These are phyloP conservation scores for Talaromyces liani DNA, from an alignment of 495 filamentous ascomycete species.

Conservation along the genomic window DNA sequence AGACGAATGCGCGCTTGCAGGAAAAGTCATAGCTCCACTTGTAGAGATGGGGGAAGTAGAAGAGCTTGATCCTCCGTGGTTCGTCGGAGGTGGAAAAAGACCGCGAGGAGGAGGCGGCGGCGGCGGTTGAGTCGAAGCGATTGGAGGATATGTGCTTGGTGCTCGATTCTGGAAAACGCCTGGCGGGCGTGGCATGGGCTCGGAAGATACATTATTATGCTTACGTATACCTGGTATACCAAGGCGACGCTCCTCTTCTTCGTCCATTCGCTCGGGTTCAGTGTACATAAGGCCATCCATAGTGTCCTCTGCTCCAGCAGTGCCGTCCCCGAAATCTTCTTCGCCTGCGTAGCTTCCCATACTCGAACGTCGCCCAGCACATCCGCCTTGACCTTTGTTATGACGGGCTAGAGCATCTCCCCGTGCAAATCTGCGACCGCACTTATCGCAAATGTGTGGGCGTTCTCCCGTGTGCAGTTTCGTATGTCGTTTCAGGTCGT, in stretches of 20 bases:
- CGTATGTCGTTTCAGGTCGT: constrained; percentile 92
- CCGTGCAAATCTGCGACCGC: constrained; percentile 87
- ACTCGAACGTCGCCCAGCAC: constrained; percentile 81
- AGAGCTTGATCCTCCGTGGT: constrained; percentile 38
- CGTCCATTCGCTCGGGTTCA: constrained; percentile 56
- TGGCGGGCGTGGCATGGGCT: constrained; percentile 35
- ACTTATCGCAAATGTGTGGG: constrained; percentile 89
- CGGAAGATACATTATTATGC: constrained; percentile 43
- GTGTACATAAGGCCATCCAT: constrained; percentile 74
- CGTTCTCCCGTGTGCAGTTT: constrained; percentile 97
- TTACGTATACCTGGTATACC: constrained; percentile 69
- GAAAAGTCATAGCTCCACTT: constrained; percentile 38
- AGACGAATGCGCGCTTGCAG: constrained; percentile 31
- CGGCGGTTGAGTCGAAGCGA: constrained; percentile 38
- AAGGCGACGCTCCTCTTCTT: constrained; percentile 50
- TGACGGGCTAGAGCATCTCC: constrained; percentile 93
- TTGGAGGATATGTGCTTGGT: constrained; percentile 73
- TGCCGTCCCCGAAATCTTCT: constrained; percentile 58
- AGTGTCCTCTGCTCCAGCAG: constrained; percentile 43
- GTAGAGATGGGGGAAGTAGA: constrained; percentile 50
- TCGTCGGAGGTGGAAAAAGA: constrained; percentile 52
- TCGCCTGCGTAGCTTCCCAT: constrained; percentile 79
- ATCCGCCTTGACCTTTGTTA: constrained; percentile 92
- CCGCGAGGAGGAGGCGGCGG: constrained; percentile 20
- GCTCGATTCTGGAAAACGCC: constrained; percentile 52